phyloP scores from a whole-genome alignment of 2,329 filamentous ascomycete genomes.

The Fusarium hostae region DNA sequence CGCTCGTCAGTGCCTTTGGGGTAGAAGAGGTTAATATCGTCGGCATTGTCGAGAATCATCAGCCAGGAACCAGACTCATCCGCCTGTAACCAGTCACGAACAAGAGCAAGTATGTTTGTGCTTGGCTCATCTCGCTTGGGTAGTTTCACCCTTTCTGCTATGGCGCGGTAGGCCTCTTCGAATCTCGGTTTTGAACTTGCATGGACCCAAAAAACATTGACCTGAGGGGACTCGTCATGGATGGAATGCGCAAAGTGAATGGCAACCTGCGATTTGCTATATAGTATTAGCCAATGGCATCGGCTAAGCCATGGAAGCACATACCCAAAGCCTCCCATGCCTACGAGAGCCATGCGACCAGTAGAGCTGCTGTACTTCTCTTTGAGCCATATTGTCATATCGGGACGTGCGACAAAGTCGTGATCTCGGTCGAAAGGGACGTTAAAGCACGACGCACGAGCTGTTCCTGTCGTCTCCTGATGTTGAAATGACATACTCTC shows the following conservation, averaged over 20 bases:
- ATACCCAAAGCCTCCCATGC: conserved; percentile 50
- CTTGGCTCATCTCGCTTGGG: conserved; percentile 45
- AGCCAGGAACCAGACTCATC: conserved; percentile 39
- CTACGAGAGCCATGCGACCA: conserved; percentile 46
- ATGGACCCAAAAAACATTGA: conserved; percentile 53
- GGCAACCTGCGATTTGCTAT: conserved; percentile 44
- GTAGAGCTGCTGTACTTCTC: conserved; percentile 28
- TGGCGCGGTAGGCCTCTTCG: conserved; percentile 50
- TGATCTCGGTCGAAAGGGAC: conserved; percentile 47
- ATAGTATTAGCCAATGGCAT: background rate
- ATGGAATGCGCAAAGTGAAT: conserved; percentile 51
- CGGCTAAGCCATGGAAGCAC: fast-evolving
- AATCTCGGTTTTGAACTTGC: conserved; percentile 49
- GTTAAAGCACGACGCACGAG: background rate
- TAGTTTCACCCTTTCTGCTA: conserved; percentile 48
- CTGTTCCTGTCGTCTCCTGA: fast-evolving
- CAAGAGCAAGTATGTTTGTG: conserved; percentile 47
- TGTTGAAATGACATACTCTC: background rate
- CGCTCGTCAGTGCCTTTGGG: background rate
- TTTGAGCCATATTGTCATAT: conserved; percentile 42
- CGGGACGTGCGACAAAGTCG: conserved; percentile 46
- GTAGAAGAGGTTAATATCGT: conserved; percentile 25
- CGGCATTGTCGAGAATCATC: conserved; percentile 38
- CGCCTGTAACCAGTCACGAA: conserved; percentile 44
- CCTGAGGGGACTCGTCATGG: conserved; percentile 40